Conservation (phyloP, 2,329 filamentous ascomycete species). For the Hypoxylon sp. region DNA sequence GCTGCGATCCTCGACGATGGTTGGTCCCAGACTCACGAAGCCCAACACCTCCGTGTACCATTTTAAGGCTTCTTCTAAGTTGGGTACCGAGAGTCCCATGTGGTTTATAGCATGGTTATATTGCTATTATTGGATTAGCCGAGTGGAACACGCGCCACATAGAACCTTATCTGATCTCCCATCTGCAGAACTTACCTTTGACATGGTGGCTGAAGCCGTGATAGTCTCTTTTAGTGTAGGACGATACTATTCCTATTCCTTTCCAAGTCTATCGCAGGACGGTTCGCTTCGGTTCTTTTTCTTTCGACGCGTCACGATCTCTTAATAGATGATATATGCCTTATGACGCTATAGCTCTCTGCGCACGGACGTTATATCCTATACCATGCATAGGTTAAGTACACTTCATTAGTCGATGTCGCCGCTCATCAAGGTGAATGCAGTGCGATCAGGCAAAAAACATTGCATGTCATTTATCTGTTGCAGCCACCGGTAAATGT, state of each 20-base stretch:
- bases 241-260: not conserved
- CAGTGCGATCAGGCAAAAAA: not conserved
- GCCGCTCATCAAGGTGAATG: not conserved
- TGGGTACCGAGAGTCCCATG: slow-evolving; percentile 3
- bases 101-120: slow-evolving; percentile 4
- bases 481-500: not conserved
- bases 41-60: not conserved
- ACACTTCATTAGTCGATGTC: not conserved
- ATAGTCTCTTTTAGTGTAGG: not conserved
- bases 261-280: not conserved
- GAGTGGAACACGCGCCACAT: not conserved
- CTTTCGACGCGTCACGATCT: not conserved
- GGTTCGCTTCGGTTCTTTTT: not conserved
- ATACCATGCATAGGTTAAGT: not conserved
- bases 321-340: not conserved
- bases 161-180: slow-evolving; percentile 5
- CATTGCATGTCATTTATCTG: not conserved
- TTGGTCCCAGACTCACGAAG: slow-evolving; percentile 7
- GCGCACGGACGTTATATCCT: not conserved
- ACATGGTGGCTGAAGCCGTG: not conserved
- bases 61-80: not conserved
- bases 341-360: not conserved
- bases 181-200: not conserved
- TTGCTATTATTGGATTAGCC: not conserved
- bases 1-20: not conserved